Evolutionary conservation across 129 eudicot species (phyloP), one percentile per base, ranked within the genome.

Genomic region (Mikania micrantha): DNA sequence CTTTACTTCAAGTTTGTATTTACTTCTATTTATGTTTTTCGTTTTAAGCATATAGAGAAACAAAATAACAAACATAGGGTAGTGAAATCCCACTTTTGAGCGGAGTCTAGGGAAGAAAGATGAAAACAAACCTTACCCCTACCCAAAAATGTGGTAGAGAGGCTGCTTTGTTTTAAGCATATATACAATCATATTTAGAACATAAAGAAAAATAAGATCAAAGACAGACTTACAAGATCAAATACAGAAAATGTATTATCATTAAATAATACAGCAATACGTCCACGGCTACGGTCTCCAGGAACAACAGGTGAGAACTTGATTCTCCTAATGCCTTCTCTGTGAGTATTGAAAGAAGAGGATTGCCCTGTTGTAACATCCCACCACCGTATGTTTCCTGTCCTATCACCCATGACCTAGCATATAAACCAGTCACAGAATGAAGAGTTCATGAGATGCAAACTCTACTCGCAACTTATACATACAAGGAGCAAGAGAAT

Each of bases 311-410:
- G 99, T 67, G 99, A 86, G 80, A 93, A 93, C 74, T 93, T 93
- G 79, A 93, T 93, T 68, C 99, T 93, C 50, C 91, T 76, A 32
- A 93, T 86, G 35, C 99, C 99, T 69, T 93, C 99, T 56, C 99
- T 85, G 81, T 93, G 96, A 58, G 99, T 93, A 73, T 88, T 84
- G 77, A 93, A 93, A 79, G 99, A 93, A 71, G 99, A 93, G 48
- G 99, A 88, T 31, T 93, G 99, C 39, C 99, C 99, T 52, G 95
- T 84, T 61, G 86, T 93, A 29, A 93, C 99, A 66, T 93, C 99
- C 99, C 99, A 93, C 99, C 99, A 93, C 17, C 96, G 90, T 61
- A 93, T 86, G 78, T 86, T 93, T 12, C 99, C 99, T 66, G 96
- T 82, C 69, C 95, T 89, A 86, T 93, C 99, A 63, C 99, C 99